Evolutionary conservation across 1,284 basidiomycete genomes (phyloP), one percentile per base, ranked within the genome.

Genomic region (Takashimella koratensis): DNA sequence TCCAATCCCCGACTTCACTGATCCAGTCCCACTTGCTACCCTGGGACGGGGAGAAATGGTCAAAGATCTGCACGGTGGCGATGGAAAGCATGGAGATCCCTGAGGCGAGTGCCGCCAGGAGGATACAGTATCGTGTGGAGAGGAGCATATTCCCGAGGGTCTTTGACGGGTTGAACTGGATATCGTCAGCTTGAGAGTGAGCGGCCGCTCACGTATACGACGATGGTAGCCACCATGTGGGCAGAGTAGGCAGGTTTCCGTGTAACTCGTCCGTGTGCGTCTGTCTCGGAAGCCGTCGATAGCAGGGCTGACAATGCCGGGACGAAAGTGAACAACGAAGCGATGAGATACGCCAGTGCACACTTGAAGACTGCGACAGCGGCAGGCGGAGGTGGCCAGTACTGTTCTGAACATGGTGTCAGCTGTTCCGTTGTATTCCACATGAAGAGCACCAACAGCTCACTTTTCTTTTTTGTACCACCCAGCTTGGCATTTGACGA

Each of bases 281-380:
- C 82, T 43, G 86, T 73, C 63, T 86, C 65, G 1, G 64, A 63
- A 1, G 56, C 48, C 20, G 62, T 69, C 8, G 71, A 73, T 1
- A 78, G 62, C 10, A 74, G 45, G 2, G 47, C 51, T 10, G 75
- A 70, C 0, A 82, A 68, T 0, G 57, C 42, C 0, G 88, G 86
- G 6, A 86, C 84, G 71, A 92, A 98, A 0, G 95, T 98, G 80
- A 97, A 98, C 10, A 98, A 79, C 0, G 90, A 92, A 2, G 83
- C 93, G 56, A 97, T 75, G 54, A 92, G 84, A 72, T 98, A 98
- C 0, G 94, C 89, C 10, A 97, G 78, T 0, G 85, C 83, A 74
- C 95, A 98, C 77, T 98, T 98, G 64, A 93, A 72, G 46, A 97
- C 85, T 4, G 67, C 61, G 2, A 67, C 56, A 12, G 58, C 45